phyloP scores from a whole-genome alignment of 2,329 filamentous ascomycete genomes.

The Aspergillus pseudoglaucus region DNA sequence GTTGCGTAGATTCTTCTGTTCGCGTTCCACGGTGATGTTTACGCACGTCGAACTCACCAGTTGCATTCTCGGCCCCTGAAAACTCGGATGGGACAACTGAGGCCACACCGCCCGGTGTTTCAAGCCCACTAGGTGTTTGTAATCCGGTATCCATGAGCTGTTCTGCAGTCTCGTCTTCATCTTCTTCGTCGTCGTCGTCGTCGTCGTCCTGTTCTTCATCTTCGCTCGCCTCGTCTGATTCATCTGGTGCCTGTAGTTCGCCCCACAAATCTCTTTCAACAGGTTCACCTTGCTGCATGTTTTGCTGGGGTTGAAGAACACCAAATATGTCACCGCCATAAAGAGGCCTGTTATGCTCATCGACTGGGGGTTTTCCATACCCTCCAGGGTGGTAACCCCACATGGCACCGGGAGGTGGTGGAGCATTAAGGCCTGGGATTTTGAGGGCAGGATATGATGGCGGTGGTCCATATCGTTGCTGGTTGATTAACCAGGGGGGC shows the following conservation, averaged over 20 bases:
- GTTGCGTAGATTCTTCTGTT: constrained; percentile 70
- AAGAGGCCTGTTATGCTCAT: constrained; percentile 84
- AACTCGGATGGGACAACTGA: constrained; percentile 78
- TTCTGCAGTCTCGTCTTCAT: constrained; percentile 37
- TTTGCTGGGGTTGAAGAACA: constrained; percentile 57
- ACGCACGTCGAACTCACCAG: constrained; percentile 83
- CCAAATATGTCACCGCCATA: constrained; percentile 96
- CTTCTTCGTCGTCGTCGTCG: constrained; percentile 51
- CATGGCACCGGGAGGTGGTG: constrained; percentile 76
- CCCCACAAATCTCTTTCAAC: constrained; percentile 89
- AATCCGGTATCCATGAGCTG: constrained; percentile 42
- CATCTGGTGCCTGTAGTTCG: constrained; percentile 74
- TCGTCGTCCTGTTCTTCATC: constrained; percentile 66
- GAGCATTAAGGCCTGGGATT: constrained; percentile 88
- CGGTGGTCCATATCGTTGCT: constrained; percentile 87
- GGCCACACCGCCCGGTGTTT: constrained; percentile 73
- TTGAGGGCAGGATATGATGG: constrained; percentile 94
- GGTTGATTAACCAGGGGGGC: constrained; percentile 94
- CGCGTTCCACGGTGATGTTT: constrained; percentile 81
- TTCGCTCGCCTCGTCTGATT: constrained; percentile 62
- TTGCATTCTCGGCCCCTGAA: constrained; percentile 66
- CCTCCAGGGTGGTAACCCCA: constrained; percentile 96
- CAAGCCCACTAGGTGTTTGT: constrained; percentile 62
- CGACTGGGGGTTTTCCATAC: constrained; percentile 91
- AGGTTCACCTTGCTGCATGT: constrained; percentile 63